Percentiles rank a stretch among this genome's conserved stretches.
phyloP scores from a whole-genome alignment of 352 stramenopile genomes.

The Globisporangium barbulae region DNA sequence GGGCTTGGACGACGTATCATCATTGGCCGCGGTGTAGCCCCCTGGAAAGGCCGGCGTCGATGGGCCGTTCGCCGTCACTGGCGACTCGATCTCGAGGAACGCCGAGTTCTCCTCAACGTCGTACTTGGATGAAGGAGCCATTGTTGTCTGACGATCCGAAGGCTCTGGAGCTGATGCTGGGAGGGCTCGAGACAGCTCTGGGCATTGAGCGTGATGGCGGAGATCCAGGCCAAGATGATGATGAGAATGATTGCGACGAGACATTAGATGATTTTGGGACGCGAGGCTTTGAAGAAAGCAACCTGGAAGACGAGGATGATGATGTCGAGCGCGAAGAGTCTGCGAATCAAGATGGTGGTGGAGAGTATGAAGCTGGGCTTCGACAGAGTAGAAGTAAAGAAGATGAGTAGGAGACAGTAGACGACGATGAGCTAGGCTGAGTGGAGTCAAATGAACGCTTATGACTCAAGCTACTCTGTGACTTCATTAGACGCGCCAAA shows the following conservation, averaged over 20 bases:
- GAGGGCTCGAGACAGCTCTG: background rate
- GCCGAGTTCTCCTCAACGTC: background rate
- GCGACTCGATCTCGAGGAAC: conserved; percentile 14
- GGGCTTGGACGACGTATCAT: too few species aligned
- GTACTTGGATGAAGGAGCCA: background rate
- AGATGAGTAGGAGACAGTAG: background rate
- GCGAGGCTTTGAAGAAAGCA: background rate
- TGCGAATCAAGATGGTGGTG: too few species aligned
- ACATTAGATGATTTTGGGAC: background rate
- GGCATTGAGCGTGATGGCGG: background rate
- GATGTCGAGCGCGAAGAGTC: background rate
- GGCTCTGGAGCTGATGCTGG: background rate
- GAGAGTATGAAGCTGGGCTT: background rate
- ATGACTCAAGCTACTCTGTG: background rate
- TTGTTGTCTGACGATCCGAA: background rate
- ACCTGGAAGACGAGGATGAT: background rate
- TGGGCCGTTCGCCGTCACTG: background rate
- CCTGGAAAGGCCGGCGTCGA: conserved; percentile 2
- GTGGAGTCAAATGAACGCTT: background rate
- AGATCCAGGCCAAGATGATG: background rate
- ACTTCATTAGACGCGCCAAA: background rate
- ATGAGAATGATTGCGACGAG: background rate
- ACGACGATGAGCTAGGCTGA: background rate
- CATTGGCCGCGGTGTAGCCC: background rate
- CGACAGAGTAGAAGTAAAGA: background rate